Base-by-base conservation (phyloP, 805 yeast species). In the Pachysolen tannophilus region DNA sequence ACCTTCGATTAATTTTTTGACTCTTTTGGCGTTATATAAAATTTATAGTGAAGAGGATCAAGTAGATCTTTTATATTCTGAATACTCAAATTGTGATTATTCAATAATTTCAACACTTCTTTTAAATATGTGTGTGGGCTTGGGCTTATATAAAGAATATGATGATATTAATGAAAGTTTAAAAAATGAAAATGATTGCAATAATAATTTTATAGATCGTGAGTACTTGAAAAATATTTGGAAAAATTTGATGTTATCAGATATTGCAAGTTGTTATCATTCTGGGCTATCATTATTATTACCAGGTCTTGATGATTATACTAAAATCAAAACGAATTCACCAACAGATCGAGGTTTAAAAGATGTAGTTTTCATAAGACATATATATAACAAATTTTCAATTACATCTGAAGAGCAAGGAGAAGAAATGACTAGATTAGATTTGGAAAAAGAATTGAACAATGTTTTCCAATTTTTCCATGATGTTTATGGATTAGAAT, bases 121-220 rank as follows among this genome's bases (percentile, higher is more conserved):
- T 11, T 33, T 14, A 18, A 14, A 28, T n/a, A 26, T 33, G 34
- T 29, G 32, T 30, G 33, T 33, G 37, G 13, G 14, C 3, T 15
- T 37, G 30, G 40, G 40, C 6, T 26, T 37, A 6, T 37, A 35
- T 35, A 24, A 29, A 26, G 28, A 33, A 9, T 37, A 20, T 24
- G 28, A 33, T 6, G 40, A 37, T 6, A 10, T 37, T 18, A 28
- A 32, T n/a, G 28, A 10, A 3, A 10, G 8, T 3, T 37, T 29
- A 28, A 37, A 20, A 20, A 17, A 37, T 13, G 31, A 21, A 8
- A 17, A 29, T n/a, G 28, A 32, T 26, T 15, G 28, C 3, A 26
- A 33, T 30, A 32, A 29, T 11, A 30, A 37, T 26, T 32, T 11
- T 26, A 15, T 37, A 2, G 8, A 29, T 8, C 20, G 20, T 16